Evolutionary conservation across 2,329 filamentous ascomycete genomes (phyloP).

Genomic region (Hypoxylon sp.): DNA sequence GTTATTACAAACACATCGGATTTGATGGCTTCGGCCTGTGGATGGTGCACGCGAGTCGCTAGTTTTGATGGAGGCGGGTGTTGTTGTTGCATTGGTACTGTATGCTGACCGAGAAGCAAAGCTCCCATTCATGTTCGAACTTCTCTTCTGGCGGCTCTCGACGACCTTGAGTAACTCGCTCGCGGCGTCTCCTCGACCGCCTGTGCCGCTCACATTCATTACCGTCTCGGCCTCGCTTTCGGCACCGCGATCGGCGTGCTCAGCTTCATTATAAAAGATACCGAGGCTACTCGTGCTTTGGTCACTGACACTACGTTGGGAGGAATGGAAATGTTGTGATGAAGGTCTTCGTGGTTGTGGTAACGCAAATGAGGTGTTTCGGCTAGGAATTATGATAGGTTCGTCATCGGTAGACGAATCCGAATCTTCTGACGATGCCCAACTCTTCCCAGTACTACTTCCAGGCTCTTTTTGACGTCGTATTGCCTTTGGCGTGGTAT

Average conservation of each 20-base stretch:
- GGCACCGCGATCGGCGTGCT: conserved; percentile 47
- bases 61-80: conserved; percentile 61
- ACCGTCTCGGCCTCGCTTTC: conserved; percentile 70
- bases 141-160: conserved; percentile 58
- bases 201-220: conserved; percentile 54
- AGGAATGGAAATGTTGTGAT: conserved; percentile 55
- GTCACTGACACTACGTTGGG: conserved; percentile 59
- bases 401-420: conserved; percentile 70
- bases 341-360: conserved; percentile 61
- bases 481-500: conserved; percentile 36
- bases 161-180: conserved; percentile 68
- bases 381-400: conserved; percentile 70
- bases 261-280: conserved; percentile 48
- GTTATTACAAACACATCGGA: conserved; percentile 66
- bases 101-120: conserved; percentile 46
- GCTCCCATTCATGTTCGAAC: conserved; percentile 49
- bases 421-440: conserved; percentile 59
- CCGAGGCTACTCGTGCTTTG: conserved; percentile 56
- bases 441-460: conserved; percentile 43
- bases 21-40: conserved; percentile 52
- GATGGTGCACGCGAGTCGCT: conserved; percentile 58
- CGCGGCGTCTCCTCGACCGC: conserved; percentile 62
- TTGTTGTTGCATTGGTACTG: conserved; percentile 51
- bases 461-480: conserved; percentile 36
- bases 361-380: conserved; percentile 65